Base-by-base conservation (phyloP, 2,329 filamentous ascomycete genomes). In the Aureobasidium sp. region DNA sequence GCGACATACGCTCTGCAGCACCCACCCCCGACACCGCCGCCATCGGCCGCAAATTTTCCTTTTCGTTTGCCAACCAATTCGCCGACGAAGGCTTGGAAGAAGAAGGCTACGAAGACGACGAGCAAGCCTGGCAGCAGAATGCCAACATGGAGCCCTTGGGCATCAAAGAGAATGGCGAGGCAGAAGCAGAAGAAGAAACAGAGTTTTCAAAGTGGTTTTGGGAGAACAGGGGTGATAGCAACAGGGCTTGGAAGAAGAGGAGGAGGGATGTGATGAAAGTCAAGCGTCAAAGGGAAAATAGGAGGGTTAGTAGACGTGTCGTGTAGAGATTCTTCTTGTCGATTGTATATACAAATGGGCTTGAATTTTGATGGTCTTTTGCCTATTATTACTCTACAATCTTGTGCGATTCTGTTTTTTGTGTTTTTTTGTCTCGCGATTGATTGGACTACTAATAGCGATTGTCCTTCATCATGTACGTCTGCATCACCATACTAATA, bases 11-110 rank as follows among this genome's bases (percentile, higher is more conserved):
- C 62, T 97, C 91, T 71, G 91, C 91, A 6, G 94, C 94, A 2
- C 94, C 94, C 0, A 99, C 94, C 0, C 94, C 94, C 0, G 94
- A 99, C 71, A 97, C 94, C 0, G 91, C 91, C 1, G 86, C 91
- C 64, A 86, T 89, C 1, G 85, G 80, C 44, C 84, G 85, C 31
- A 81, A 79, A 62, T 87, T 87, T 70, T 78, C 80, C 65, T 79
- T 87, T 81, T 44, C 76, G 66, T 55, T 75, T 73, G 29, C 74
- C 15, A 45, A 55, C 29, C n/a, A 47, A 11, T 42, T 36, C 20
- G 31, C 80, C 12, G 76, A 77, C 45, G 76, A 79, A 1, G 77
- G 80, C 9, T 75, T 79, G 12, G 75, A 82, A 0, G 78, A 74
- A 47, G 78, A 74, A 47, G 65, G 68, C 12, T 63, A 64, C 1